These are phyloP conservation scores for Candida argentea DNA, from an alignment of 805 yeast genomes.

Conservation along the genomic window DNA sequence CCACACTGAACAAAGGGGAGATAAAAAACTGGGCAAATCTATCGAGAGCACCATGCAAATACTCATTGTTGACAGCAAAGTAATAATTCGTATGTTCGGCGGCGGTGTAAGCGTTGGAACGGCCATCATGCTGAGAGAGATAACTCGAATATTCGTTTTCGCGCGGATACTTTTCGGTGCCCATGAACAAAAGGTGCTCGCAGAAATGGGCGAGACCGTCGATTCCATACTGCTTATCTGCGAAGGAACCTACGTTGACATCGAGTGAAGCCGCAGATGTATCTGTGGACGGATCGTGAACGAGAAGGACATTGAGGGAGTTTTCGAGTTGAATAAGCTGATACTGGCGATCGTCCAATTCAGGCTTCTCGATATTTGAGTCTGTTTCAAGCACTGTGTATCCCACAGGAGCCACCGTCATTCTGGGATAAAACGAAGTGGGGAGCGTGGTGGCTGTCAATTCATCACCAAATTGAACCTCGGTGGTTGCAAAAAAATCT, in stretches of 20 bases:
- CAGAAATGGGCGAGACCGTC: conserved; percentile 75
- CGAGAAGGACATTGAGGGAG: conserved; percentile 48
- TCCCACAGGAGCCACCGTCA: not conserved
- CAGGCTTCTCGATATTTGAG: conserved; percentile 31
- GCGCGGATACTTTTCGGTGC: conserved; percentile 63
- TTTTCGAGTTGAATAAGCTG: conserved; percentile 51
- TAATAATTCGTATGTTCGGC: conserved; percentile 83
- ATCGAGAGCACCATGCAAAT: conserved; percentile 80
- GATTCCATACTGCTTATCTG: conserved; percentile 47
- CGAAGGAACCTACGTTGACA: conserved; percentile 68
- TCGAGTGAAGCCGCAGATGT: conserved; percentile 73
- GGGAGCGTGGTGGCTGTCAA: too few species aligned
- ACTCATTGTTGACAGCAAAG: conserved; percentile 71
- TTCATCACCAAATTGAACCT: too few species aligned
- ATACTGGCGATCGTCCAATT: conserved; percentile 68
- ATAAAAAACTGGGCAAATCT: conserved; percentile 91
- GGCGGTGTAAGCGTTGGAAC: conserved; percentile 87
- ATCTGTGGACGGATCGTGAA: conserved; percentile 61
- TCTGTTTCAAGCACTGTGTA: conserved; percentile 19
- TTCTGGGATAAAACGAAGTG: too few species aligned
- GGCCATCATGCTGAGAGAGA: conserved; percentile 77
- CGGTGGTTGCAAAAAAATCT: too few species aligned
- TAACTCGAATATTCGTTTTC: conserved; percentile 69
- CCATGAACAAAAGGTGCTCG: conserved; percentile 63
- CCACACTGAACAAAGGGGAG: conserved; percentile 60